Conservation (phyloP, 1,284 basidiomycete genomes). For the Microstroma glucosiphilum region DNA sequence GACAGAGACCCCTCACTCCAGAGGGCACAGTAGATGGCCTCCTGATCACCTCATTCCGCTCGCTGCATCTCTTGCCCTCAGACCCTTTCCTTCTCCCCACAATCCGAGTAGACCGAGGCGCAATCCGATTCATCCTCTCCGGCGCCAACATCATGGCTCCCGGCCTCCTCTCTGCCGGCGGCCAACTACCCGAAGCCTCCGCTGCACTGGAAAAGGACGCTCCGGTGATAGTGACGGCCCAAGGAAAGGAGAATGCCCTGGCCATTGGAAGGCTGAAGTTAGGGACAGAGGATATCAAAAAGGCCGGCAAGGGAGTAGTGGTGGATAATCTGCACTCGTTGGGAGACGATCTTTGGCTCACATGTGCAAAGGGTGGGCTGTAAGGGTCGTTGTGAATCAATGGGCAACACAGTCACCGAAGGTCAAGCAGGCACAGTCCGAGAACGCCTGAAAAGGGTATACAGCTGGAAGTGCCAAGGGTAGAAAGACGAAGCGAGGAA, state of each 20-base stretch:
- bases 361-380: slow-evolving; percentile 29
- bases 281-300: slow-evolving; percentile 79
- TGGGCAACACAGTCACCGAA: background rate
- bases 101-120: slow-evolving; percentile 88
- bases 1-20: background rate
- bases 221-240: slow-evolving; percentile 80
- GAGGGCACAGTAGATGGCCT: background rate
- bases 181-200: slow-evolving; percentile 71
- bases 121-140: slow-evolving; percentile 90
- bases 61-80: slow-evolving; percentile 11
- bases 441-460: background rate
- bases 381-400: background rate
- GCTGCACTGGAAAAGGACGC: slow-evolving; percentile 64
- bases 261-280: slow-evolving; percentile 80
- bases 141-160: slow-evolving; percentile 60
- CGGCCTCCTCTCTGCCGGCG: slow-evolving; percentile 85
- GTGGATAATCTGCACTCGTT: slow-evolving; percentile 79
- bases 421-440: no score
- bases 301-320: slow-evolving; percentile 80
- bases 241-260: slow-evolving; percentile 91
- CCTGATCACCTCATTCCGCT: slow-evolving; percentile 5
- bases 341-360: slow-evolving; percentile 55
- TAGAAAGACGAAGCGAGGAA: background rate
- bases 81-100: slow-evolving; percentile 80
- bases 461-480: background rate